Evolutionary conservation across 106 monocot genomes (phyloP), one percentile per base, ranked within the genome.

Genomic region (Amphibolis antarctica): DNA sequence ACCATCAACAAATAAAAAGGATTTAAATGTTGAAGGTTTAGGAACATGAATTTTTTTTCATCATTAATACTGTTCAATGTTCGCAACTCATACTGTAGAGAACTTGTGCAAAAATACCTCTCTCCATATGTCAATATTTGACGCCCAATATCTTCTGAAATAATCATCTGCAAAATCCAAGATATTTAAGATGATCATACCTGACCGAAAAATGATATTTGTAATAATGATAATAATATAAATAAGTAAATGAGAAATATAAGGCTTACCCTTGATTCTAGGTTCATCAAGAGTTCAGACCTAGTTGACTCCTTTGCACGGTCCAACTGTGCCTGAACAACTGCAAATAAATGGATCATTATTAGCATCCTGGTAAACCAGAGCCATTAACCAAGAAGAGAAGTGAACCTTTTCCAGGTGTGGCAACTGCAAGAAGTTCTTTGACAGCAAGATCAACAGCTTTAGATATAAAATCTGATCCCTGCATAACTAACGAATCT

Each of bases 371-470:
- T 9, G 26, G 13, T 10, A 28, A 57, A 57, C 28, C 26, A 26
- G 26, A 14, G 26, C 15, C 10, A 50, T 28, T 15, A 28, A 18
- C 30, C 26, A 74, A 46, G 26, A 50, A 65, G 42, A 28, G 60
- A 29, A 15, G 15, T 45, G 66, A 64, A 85, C 89, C 89, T 89
- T 89, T 71, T 64, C 89, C 89, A 44, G 89, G 85, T 55, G 82
- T 80, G 43, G 89, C 85, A 69, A 89, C 64, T 56, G 85, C 67
- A 59, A 75, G 55, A 55, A 89, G 74, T 71, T 89, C 89, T 64
- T 72, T 81, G n/a, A 66, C 85, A 28, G 85, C 89, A 71, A 89
- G 64, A 75, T 89, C 89, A 74, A 89, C 75, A 69, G 77, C 85
- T 69, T 85, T 79, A 53, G 81, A 64, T 23, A 63, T 69, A 75